Evolutionary conservation across 345 rosid species (phyloP).

Genomic region (Salix viminalis): DNA sequence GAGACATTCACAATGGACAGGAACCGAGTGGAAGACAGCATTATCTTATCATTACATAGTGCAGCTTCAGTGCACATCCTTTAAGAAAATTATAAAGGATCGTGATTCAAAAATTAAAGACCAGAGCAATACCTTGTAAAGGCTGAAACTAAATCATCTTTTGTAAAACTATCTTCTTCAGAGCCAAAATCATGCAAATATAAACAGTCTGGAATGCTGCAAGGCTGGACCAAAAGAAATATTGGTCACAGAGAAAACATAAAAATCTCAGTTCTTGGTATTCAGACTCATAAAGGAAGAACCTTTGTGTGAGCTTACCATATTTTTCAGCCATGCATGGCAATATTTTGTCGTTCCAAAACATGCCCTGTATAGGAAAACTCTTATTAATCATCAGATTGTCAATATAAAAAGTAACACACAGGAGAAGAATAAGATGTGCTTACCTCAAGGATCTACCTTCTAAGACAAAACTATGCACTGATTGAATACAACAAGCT

Average conservation of each 20-base stretch:
- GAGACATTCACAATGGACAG: no score
- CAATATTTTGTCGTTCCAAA: conserved; percentile 95
- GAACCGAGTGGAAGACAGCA: not conserved
- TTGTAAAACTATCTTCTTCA: conserved; percentile 27
- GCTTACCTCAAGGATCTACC: conserved; percentile 67
- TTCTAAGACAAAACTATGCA: conserved; percentile 82
- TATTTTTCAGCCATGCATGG: conserved; percentile 93
- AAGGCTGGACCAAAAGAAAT: conserved; percentile 25
- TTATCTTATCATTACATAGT: not conserved
- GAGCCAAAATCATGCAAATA: conserved; percentile 32
- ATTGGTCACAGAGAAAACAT: not conserved
- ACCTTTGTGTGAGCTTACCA: conserved; percentile 35
- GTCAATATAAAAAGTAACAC: not conserved
- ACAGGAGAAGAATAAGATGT: not conserved
- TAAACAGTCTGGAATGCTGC: conserved; percentile 28
- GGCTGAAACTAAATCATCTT: conserved; percentile 29
- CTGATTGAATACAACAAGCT: conserved; percentile 79
- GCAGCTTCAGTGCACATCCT: not conserved
- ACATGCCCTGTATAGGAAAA: conserved; percentile 59
- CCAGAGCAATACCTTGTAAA: conserved; percentile 20
- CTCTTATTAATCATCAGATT: conserved; percentile 15
- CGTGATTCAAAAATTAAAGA: not conserved
- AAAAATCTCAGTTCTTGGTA: not conserved
- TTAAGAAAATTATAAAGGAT: not conserved
- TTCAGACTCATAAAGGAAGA: not conserved